Base-by-base conservation (phyloP, 78 protist genomes). In the Dictyostelium brefeldianum region DNA sequence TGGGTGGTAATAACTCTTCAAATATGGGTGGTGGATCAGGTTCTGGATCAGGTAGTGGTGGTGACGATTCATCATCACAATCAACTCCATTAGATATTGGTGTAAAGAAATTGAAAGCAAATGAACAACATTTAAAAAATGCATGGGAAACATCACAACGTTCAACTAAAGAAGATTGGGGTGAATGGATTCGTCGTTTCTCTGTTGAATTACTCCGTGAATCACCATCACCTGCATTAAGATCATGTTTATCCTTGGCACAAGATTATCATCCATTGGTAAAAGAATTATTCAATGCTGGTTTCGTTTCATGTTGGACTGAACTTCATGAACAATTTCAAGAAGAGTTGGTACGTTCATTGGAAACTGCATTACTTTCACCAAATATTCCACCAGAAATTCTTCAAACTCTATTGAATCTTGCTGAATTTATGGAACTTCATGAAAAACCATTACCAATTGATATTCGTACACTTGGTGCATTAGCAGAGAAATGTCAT, bases 381-480 rank as follows among this genome's bases (percentile, higher is more conserved):
- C 95, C 89, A 27, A 95, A 78, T 25, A 78, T 97, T 5, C 99
- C 99, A n/a, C 96, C 93, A 0, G 99, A 98, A 43, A 95, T 98
- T 18, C 67, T 97, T 31, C 98, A 95, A 90, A 82, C 89, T 1
- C 94, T 99, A 20, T 96, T 99, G 56, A 95, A 96, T 31, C 94
- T 99, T 29, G 99, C 99, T 0, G 99, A 99, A 96, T 98, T 95
- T 84, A 98, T 98, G 99, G 99, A 98, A 80, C 98, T 67, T 11
- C 97, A 95, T 69, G 98, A 96, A 79, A 81, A 96, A 92, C 94
- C 97, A 17, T 92, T 97, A 36, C 98, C 99, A 18, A 96, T 98
- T 53, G 96, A 82, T 71, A 41, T 69, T 22, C 43, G 94, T 15
- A 57, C 81, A 50, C 89, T 98, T 9, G 99, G 98, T 27, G 85